Conservation (phyloP, 1,284 basidiomycete genomes). For the Rhodotorula sp. region DNA sequence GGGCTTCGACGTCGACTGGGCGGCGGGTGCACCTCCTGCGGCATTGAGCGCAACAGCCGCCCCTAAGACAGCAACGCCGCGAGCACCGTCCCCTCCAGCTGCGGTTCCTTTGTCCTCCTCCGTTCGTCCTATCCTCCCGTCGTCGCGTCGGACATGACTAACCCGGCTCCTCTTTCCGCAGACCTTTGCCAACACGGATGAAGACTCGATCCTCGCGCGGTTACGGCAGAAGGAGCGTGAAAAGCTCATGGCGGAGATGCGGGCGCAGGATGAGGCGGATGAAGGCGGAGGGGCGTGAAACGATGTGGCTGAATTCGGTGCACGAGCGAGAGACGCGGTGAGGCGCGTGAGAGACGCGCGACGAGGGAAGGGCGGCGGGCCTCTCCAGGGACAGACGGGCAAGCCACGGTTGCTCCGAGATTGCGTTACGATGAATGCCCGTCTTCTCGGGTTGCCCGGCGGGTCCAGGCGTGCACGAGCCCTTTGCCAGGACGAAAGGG, state of each 20-base stretch:
- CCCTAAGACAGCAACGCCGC: no score
- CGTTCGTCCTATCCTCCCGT: not conserved
- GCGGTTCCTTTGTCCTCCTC: not conserved
- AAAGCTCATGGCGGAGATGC: constrained; percentile 42
- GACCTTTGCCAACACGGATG: constrained; percentile 12
- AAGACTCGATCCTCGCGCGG: constrained; percentile 33
- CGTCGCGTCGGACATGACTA: not conserved
- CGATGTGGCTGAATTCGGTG: not conserved
- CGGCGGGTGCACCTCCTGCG: constrained; percentile 33
- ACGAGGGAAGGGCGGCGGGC: no score
- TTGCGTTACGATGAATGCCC: no score
- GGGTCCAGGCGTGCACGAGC: no score
- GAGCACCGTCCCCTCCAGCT: not conserved
- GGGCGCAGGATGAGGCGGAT: constrained; percentile 37
- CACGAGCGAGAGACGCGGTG: not conserved
- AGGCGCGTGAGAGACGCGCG: not conserved
- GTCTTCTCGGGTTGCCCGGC: no score
- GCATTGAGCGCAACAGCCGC: not conserved
- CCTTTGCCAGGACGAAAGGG: no score
- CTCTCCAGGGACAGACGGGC: no score
- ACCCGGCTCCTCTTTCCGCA: not conserved
- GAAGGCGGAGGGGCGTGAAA: constrained; percentile 7
- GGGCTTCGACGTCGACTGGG: constrained; percentile 43
- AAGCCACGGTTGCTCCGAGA: no score
- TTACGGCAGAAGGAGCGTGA: constrained; percentile 36